Evolutionary conservation across 1,284 basidiomycete genomes (phyloP).

Genomic region (Cutaneotrichosporon arboriforme): DNA sequence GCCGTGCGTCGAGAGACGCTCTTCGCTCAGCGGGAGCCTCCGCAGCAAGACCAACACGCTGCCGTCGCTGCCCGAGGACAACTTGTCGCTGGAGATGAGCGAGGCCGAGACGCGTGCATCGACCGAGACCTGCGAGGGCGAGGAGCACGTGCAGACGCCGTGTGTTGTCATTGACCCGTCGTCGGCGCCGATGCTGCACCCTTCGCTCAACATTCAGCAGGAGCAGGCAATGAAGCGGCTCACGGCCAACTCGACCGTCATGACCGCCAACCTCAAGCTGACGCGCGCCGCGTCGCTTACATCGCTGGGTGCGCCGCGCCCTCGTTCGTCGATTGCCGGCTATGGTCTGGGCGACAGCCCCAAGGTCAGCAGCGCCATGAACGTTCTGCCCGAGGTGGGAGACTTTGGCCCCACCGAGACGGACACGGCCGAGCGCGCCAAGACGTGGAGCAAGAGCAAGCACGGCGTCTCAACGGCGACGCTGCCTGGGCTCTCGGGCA

Average conservation of each 20-base stretch:
- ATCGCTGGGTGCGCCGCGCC: neutral
- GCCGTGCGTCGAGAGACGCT: slow-evolving; percentile 4
- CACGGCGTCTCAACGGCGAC: neutral
- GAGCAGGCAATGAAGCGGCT: slow-evolving; percentile 7
- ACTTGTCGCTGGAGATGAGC: neutral
- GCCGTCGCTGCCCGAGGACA: slow-evolving; percentile 11
- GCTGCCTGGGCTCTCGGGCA: too few relatives aligned
- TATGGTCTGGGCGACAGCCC: neutral
- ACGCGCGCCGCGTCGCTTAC: slow-evolving; percentile 10
- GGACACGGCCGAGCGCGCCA: neutral
- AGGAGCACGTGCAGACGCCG: neutral
- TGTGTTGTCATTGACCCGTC: neutral
- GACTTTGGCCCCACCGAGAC: neutral
- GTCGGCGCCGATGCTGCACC: neutral
- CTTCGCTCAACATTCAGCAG: slow-evolving; percentile 5
- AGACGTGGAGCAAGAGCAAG: slow-evolving; percentile 5
- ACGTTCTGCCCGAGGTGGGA: neutral
- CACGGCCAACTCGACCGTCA: neutral
- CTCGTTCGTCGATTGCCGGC: neutral
- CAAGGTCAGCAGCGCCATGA: neutral
- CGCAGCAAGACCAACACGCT: slow-evolving; percentile 9
- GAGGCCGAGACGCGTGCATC: slow-evolving; percentile 5
- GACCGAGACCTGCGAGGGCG: slow-evolving; percentile 1
- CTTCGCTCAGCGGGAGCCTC: slow-evolving; percentile 4
- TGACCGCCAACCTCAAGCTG: slow-evolving; percentile 5